Evolutionary conservation across 2,329 filamentous ascomycete species (phyloP).

Genomic region (Claviceps sorghi): DNA sequence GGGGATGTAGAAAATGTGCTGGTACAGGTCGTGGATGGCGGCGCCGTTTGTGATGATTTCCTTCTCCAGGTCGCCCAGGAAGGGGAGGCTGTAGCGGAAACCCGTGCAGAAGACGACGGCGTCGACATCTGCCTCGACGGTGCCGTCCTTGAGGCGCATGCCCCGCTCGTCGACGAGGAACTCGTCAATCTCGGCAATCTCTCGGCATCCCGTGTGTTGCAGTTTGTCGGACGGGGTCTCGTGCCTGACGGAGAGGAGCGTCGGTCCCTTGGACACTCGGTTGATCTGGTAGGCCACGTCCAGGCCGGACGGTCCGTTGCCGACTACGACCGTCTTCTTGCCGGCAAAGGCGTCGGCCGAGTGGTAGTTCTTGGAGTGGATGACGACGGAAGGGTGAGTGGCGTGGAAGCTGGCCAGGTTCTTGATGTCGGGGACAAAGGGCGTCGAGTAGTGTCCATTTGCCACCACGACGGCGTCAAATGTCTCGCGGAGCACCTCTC

Average conservation of each 20-base stretch:
- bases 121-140: slow-evolving; percentile 53
- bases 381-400: slow-evolving; percentile 44
- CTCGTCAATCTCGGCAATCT: slow-evolving; percentile 43
- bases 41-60: slow-evolving; percentile 53
- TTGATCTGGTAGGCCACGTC: slow-evolving; percentile 72
- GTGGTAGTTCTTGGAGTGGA: slow-evolving; percentile 71
- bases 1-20: slow-evolving; percentile 62
- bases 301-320: slow-evolving; percentile 69
- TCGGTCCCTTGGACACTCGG: slow-evolving; percentile 38
- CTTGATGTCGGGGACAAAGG: slow-evolving; percentile 48
- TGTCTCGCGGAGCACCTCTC: slow-evolving; percentile 22
- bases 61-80: slow-evolving; percentile 34
- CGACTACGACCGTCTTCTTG: slow-evolving; percentile 71
- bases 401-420: slow-evolving; percentile 46
- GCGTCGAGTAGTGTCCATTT: slow-evolving; percentile 59
- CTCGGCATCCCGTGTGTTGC: slow-evolving; percentile 30
- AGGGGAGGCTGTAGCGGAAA: slow-evolving; percentile 75
- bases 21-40: slow-evolving; percentile 57
- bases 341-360: slow-evolving; percentile 43
- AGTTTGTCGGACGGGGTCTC: slow-evolving; percentile 31
- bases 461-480: slow-evolving; percentile 68
- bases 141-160: slow-evolving; percentile 52
- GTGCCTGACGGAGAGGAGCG: slow-evolving; percentile 51
- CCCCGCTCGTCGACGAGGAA: slow-evolving; percentile 39
- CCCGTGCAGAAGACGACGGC: slow-evolving; percentile 77